A percentile compares a stretch with the other conserved stretches of the same genome.
These are phyloP conservation scores for Stagonosporopsis chrysanthemi DNA, from an alignment of 2,329 filamentous ascomycete genomes.

Conservation along the genomic window DNA sequence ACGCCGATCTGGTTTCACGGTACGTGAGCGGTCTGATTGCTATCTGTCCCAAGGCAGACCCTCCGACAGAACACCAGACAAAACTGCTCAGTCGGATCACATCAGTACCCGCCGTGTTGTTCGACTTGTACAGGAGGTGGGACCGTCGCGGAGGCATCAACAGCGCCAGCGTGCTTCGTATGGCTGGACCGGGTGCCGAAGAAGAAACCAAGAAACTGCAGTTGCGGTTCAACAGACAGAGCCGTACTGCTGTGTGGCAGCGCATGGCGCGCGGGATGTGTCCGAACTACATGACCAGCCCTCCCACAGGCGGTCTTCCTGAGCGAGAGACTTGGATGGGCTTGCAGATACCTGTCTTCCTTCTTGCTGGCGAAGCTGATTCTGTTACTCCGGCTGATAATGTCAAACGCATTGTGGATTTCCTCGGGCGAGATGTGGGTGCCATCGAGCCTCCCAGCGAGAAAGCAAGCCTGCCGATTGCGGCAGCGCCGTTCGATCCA, in stretches of 20 bases:
- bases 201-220: slow-evolving; percentile 72
- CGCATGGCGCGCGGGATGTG: slow-evolving; percentile 79
- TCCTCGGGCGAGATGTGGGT: slow-evolving; percentile 49
- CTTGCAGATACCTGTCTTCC: slow-evolving; percentile 75
- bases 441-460: slow-evolving; percentile 41
- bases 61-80: slow-evolving; percentile 64
- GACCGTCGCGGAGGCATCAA: slow-evolving; percentile 80
- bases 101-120: slow-evolving; percentile 73
- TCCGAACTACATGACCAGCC: slow-evolving; percentile 64
- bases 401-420: slow-evolving; percentile 69
- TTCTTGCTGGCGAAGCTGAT: slow-evolving; percentile 81
- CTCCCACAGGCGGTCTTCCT: slow-evolving; percentile 70
- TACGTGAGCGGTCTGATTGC: slow-evolving; percentile 79
- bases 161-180: slow-evolving; percentile 80
- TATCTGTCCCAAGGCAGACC: slow-evolving; percentile 78
- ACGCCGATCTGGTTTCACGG: slow-evolving; percentile 62
- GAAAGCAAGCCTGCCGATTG: slow-evolving; percentile 55
- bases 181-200: slow-evolving; percentile 74
- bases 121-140: slow-evolving; percentile 78
- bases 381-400: slow-evolving; percentile 75
- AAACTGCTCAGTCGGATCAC: slow-evolving; percentile 65
- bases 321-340: slow-evolving; percentile 75
- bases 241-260: slow-evolving; percentile 80
- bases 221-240: slow-evolving; percentile 80
- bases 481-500: slow-evolving; percentile 59